Evolutionary conservation across 257 asterid species (phyloP).

Genomic region (Solanum pimpinellifolium): DNA sequence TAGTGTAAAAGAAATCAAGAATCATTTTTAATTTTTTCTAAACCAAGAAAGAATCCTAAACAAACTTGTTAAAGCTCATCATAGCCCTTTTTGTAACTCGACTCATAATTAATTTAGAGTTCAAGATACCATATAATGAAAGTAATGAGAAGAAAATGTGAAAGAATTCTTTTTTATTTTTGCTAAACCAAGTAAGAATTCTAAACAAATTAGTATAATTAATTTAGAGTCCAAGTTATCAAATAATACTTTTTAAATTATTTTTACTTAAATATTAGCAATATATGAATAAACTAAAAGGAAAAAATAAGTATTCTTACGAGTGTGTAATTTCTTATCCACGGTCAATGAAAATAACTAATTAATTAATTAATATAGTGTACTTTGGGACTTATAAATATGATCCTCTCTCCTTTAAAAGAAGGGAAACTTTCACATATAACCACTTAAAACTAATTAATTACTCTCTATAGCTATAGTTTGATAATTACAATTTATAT

Average conservation of each 20-base stretch:
- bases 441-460: too few species aligned
- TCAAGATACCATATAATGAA: background rate
- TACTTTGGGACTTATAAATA: too few species aligned
- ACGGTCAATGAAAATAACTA: accelerated
- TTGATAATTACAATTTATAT: too few species aligned
- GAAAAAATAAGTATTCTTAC: too few species aligned
- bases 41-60: background rate
- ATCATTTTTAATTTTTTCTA: background rate
- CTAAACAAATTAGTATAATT: background rate
- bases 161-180: background rate
- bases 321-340: background rate
- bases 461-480: too few species aligned
- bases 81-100: too few species aligned
- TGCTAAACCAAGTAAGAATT: background rate
- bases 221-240: background rate
- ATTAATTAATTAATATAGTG: too few species aligned
- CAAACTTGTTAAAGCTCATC: background rate
- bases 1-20: background rate
- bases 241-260: too few species aligned
- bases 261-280: too few species aligned
- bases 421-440: too few species aligned
- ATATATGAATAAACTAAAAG: too few species aligned
- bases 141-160: background rate
- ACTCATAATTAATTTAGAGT: background rate
- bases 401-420: too few species aligned